Conservation (phyloP, 1,139 yeast species). For the Williopsis jadinii region DNA sequence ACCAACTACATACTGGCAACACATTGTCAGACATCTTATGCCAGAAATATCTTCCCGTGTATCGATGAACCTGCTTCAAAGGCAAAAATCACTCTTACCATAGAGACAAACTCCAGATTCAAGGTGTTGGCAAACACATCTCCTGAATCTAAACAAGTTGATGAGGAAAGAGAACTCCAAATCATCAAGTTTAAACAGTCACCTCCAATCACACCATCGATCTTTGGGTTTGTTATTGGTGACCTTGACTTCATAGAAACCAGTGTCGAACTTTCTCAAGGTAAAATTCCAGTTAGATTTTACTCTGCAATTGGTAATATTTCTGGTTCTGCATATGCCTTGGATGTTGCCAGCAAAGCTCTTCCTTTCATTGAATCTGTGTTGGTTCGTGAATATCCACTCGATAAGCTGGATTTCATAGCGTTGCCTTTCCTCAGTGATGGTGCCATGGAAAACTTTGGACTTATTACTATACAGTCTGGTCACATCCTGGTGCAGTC, state of each 20-base stretch:
- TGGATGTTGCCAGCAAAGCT: slow-evolving; percentile 37
- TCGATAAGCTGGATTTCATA: slow-evolving; percentile 56
- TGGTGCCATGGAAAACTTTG: slow-evolving; percentile 79
- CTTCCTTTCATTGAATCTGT: slow-evolving; percentile 38
- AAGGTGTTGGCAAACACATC: slow-evolving; percentile 45
- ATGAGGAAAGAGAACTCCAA: slow-evolving; percentile 24
- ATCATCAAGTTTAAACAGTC: slow-evolving; percentile 41
- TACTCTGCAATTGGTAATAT: slow-evolving; percentile 52
- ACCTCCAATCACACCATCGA: slow-evolving; percentile 52
- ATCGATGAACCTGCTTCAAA: slow-evolving; percentile 56
- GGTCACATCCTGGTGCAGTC: slow-evolving; percentile 40
- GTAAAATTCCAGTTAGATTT: slow-evolving; percentile 39
- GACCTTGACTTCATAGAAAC: slow-evolving; percentile 48
- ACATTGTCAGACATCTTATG: slow-evolving; percentile 63
- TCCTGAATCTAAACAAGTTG: slow-evolving; percentile 20
- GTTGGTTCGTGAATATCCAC: slow-evolving; percentile 43
- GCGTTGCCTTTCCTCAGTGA: slow-evolving; percentile 65
- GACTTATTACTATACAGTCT: slow-evolving; percentile 52
- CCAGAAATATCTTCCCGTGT: slow-evolving; percentile 56
- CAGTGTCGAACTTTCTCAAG: slow-evolving; percentile 20
- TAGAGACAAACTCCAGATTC: slow-evolving; percentile 39
- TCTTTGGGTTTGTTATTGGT: slow-evolving; percentile 63
- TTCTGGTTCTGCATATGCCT: slow-evolving; percentile 37
- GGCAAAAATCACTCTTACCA: slow-evolving; percentile 40
- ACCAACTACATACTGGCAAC: slow-evolving; percentile 52